A percentile compares a stretch with the other conserved stretches of the same genome.
phyloP scores from a whole-genome alignment of 352 stramenopile species.

The Globisporangium orthogonon region DNA sequence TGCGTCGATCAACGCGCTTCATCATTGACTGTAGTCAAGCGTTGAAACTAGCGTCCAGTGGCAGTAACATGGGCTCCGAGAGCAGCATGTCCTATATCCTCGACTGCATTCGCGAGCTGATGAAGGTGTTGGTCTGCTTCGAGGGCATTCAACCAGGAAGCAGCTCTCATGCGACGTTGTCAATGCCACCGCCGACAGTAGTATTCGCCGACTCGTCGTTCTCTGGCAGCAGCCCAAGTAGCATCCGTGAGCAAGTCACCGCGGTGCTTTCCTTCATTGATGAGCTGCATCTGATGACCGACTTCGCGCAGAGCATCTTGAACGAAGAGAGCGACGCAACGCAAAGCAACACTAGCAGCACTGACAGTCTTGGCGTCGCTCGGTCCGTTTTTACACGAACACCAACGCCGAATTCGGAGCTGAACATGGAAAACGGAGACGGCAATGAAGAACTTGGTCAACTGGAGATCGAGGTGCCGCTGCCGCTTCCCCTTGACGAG shows the following conservation, averaged over 20 bases:
- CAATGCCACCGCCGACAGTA: not conserved
- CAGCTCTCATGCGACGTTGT: not conserved
- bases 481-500: conserved; percentile 10
- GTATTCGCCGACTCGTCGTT: no score
- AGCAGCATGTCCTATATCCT: conserved; percentile 16
- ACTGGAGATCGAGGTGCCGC: conserved; percentile 1
- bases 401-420: conserved; percentile 16
- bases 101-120: conserved; percentile 27
- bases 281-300: conserved; percentile 43
- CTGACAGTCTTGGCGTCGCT: conserved; percentile 25
- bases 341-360: conserved; percentile 40
- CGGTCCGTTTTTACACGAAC: conserved; percentile 20
- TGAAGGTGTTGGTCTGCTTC: conserved; percentile 37
- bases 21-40: conserved; percentile 17
- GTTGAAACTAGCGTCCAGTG: conserved; percentile 2
- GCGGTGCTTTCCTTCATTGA: conserved; percentile 47
- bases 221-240: no score
- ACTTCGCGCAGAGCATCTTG: conserved; percentile 57
- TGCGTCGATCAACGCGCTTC: conserved; percentile 18
- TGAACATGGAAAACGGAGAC: not conserved
- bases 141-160: conserved; percentile 19
- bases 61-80: not conserved
- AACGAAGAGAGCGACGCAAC: conserved; percentile 32
- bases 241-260: conserved; percentile 25
- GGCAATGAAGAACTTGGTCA: not conserved